Evolutionary conservation across 805 yeast species (phyloP), one percentile per base, ranked within the genome.

Genomic region (Wickerhamiella hasegawae): DNA sequence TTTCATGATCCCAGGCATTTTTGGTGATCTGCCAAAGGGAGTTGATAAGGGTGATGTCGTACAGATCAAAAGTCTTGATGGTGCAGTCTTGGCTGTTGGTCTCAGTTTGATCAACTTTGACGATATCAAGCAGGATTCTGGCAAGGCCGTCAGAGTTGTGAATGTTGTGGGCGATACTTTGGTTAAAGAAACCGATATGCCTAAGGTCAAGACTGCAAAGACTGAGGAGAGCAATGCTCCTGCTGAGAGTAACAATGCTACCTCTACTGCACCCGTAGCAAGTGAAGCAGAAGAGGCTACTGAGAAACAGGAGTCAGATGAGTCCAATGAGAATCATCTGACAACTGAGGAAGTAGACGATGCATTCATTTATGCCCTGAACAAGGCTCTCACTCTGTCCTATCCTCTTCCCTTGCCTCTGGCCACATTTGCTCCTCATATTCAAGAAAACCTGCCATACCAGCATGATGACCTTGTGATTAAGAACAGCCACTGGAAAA

Each of bases 401-500:
- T 49, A 48, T 22, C 28, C 41, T 18, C 49, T 73, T 3, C 96
- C 97, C 4, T 63, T 81, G 20, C 58, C 69, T 1, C 65, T 92
- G 3, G 81, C 96, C 0, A 68, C 65, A 17, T 77, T 87, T 53
- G 49, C 51, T 5, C 37, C 46, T 4, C 74, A 85, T 65, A 68
- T 90, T 0, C 68, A 65, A 30, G 73, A 74, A 33, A 81, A 83
- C 54, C 55, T 87, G n/a, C 92, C 94, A 2, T 47, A 43, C 31
- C 42, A 42, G 25, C 51, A 52, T 34, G 63, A 69, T 1, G 45
- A 43, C 8, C 45, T 57, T 18, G 38, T 33, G 18, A 66, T 78
- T 36, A 85, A 84, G 54, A 77, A 73, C 49, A 74, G 94, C 0
- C 70, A 84, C 3, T 87, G 93, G 93, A 84, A 80, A 54, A 87